phyloP scores from a whole-genome alignment of 2,329 filamentous ascomycete species.

The Pyrenochaeta sp. region DNA sequence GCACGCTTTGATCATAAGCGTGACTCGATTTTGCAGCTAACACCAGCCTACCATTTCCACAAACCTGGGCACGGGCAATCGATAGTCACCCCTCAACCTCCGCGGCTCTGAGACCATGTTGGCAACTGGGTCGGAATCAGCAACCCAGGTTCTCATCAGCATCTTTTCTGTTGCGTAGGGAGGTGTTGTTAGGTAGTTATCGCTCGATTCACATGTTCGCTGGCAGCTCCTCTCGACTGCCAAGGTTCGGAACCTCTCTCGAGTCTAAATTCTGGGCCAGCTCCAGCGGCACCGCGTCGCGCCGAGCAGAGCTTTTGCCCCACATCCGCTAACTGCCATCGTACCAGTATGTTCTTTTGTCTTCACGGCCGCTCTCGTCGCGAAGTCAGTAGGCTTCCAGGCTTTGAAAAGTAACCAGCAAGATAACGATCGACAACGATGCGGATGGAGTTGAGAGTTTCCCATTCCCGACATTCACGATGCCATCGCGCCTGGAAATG shows the following conservation, averaged over 20 bases:
- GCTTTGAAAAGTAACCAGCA: slow-evolving; percentile 5
- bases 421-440: background rate
- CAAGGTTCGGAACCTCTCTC: no score
- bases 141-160: no score
- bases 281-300: no score
- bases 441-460: background rate
- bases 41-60: slow-evolving; percentile 15
- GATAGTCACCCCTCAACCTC: slow-evolving; percentile 18
- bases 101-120: slow-evolving; percentile 8
- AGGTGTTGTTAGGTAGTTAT: no score
- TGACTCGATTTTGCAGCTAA: slow-evolving; percentile 6
- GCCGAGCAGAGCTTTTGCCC: background rate
- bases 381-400: no score
- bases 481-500: slow-evolving; percentile 3
- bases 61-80: slow-evolving; percentile 7
- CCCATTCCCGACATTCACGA: slow-evolving; percentile 5
- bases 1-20: slow-evolving; percentile 9
- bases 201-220: no score
- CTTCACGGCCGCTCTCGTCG: background rate
- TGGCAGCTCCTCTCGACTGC: no score
- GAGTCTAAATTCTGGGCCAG: no score
- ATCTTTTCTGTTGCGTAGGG: no score
- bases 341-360: slow-evolving; percentile 9
- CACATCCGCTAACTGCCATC: slow-evolving; percentile 1
- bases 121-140: no score